Base-by-base conservation (phyloP, 2,329 filamentous ascomycete species). In the Microsporum ferrugineum region DNA sequence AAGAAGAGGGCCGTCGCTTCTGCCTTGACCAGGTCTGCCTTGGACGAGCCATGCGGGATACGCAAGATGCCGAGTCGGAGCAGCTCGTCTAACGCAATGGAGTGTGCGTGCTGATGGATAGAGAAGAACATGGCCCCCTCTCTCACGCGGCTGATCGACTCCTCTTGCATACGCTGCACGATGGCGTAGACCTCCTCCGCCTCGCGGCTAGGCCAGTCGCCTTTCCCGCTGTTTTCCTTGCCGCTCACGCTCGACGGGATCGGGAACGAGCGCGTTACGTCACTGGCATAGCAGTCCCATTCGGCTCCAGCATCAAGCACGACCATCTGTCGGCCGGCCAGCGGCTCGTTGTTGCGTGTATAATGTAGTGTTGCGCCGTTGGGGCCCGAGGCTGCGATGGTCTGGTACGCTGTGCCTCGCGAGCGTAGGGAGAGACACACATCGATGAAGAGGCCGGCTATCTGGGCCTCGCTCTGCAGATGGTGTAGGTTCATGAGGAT, bases 301-400 rank as follows among this genome's bases (percentile, higher is more conserved):
- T 91, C 88, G 34, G 82, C 86, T 27, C 90, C 92, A 2, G 90
- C 91, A 70, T 97, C 92, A 23, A 96, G 77, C 61, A 96, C 81
- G 59, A 96, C 75, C 68, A 95, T 87, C 60, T 89, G 83, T 75
- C 92, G 91, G 49, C 84, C 84, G 0, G 76, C 75, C 39, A 92
- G 76, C 0, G 85, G 80, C 69, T 86, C 80, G 65, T 91, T 80
- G 72, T 95, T 95, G 69, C 87, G 83, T 29, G 90, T 84, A 68
- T 96, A 96, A 76, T 96, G 92, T 38, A 96, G 80, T 1, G 89
- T 94, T 3, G 91, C 89, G 0, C 88, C 91, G 14, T 88, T 86
- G 3, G 84, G 81, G 8, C 92, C 92, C 38, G 84, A 83, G 0
- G 90, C 92, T 17, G 94, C 85, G 68, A 97, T 96, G 63, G 87